Percentiles rank a stretch among this genome's conserved stretches.
phyloP scores from a whole-genome alignment of 805 yeast species.

The Debaryomyces tyrocola region DNA sequence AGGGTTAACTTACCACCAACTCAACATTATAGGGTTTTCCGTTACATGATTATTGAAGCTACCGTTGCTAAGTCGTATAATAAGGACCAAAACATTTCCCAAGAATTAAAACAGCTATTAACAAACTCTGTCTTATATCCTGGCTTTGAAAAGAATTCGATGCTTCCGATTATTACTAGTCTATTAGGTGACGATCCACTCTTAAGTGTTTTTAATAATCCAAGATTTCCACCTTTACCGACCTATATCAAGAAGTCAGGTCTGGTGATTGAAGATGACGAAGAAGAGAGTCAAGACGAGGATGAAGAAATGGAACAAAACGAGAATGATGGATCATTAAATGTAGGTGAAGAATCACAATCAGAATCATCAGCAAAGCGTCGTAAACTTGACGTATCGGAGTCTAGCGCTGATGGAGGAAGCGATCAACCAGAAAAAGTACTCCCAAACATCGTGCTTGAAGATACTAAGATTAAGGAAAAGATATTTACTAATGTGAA shows the following conservation, averaged over 20 bases:
- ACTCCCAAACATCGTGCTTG: background rate
- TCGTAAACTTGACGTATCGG: background rate
- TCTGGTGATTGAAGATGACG: slow-evolving; percentile 9
- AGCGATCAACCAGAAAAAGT: background rate
- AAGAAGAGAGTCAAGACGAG: slow-evolving; percentile 4
- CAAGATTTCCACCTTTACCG: slow-evolving; percentile 65
- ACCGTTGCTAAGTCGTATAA: slow-evolving; percentile 26
- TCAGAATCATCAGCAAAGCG: slow-evolving; percentile 9
- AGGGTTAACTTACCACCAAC: slow-evolving; percentile 58
- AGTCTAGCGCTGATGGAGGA: background rate
- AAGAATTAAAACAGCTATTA: slow-evolving; percentile 38
- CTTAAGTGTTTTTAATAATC: slow-evolving; percentile 64
- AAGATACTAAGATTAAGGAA: background rate
- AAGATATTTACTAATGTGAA: background rate
- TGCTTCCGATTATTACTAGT: slow-evolving; percentile 67
- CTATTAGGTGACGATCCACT: slow-evolving; percentile 51
- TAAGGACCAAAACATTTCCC: slow-evolving; percentile 22
- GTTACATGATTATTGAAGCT: slow-evolving; percentile 36
- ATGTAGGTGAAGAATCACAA: slow-evolving; percentile 2
- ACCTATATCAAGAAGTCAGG: slow-evolving; percentile 9
- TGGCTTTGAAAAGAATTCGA: slow-evolving; percentile 59
- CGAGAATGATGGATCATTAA: background rate
- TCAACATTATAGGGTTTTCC: slow-evolving; percentile 56
- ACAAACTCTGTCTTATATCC: slow-evolving; percentile 67
- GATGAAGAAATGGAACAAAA: slow-evolving; percentile 7